These are phyloP conservation scores for Pseudogymnoascus sp. DNA, from an alignment of 2,329 filamentous ascomycete species.

Conservation along the genomic window DNA sequence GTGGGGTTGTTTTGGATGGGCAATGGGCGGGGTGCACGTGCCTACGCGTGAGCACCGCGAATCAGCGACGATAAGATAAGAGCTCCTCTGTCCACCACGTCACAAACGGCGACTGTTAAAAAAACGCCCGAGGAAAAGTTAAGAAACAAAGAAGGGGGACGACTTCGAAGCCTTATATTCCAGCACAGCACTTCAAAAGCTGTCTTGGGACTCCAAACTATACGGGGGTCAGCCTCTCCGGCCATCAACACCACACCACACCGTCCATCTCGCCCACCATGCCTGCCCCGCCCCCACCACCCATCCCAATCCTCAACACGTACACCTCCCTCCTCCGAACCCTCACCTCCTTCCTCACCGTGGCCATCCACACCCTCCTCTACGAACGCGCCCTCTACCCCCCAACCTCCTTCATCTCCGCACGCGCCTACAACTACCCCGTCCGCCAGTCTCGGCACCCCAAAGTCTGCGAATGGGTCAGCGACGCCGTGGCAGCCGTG, in stretches of 20 bases:
- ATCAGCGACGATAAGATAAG: conserved; percentile 13
- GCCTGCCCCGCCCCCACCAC: conserved; percentile 13
- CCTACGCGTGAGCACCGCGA: conserved; percentile 3
- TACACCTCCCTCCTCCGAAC: conserved; percentile 43
- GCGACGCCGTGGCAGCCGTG: conserved; percentile 55
- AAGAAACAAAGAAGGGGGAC: not conserved
- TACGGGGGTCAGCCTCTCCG: not conserved
- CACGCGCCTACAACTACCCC: conserved; percentile 63
- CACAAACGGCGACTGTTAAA: not conserved
- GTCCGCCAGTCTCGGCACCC: conserved; percentile 65
- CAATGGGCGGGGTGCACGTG: conserved; percentile 9
- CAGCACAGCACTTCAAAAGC: not conserved
- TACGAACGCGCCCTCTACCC: conserved; percentile 63
- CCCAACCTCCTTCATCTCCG: conserved; percentile 55
- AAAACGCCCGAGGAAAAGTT: not conserved
- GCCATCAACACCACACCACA: not conserved
- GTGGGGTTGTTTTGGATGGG: conserved; percentile 9
- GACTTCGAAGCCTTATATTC: not conserved
- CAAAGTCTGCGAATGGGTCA: conserved; percentile 63
- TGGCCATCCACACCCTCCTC: conserved; percentile 64
- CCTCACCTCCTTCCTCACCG: conserved; percentile 60
- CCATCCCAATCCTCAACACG: conserved; percentile 35
- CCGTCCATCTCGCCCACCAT: conserved; percentile 11
- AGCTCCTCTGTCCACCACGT: not conserved
- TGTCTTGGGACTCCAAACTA: not conserved